Base-by-base conservation (phyloP, 768 basidiomycete species). In the Tephrocybe rancida region DNA sequence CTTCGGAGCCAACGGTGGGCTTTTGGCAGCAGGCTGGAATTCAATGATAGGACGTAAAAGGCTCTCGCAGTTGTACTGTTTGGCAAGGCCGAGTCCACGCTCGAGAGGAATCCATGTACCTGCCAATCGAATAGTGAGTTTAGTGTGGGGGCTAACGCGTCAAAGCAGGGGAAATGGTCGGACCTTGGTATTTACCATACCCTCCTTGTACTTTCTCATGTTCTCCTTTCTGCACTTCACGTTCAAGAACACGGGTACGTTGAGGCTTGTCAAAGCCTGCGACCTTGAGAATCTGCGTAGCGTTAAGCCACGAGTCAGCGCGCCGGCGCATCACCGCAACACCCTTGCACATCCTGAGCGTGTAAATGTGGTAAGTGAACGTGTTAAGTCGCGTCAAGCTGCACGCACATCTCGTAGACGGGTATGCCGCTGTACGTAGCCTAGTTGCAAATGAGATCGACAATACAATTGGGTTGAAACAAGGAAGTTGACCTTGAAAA, bases 181-280 rank as follows among this genome's bases (percentile, higher is more conserved):
- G 46, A 95, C 97, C 97, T 80, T 99, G 97, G 68, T 98, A 98
- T 73, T 99, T 99, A 61, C 97, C 97, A 70, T 98, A 99, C 2
- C 97, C 97, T 21, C 97, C 97, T 70, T 99, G 97, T 0, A 99
- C 95, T 69, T 99, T 99, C 73, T 98, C 96, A 70, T 99, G 97
- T 62, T 94, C 92, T 24, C 95, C 97, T 68, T 98, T 98, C 69
- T 99, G 97, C 6, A 99, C 88, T 73, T 99, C 97, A 60, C 97
- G 85, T 71, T 99, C 97, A 39, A 99, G 81, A 14, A 99, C 95
- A 50, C 97, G 87, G 54, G 97, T 99, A 44, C 97, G 80, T 68
- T 98, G 97, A 1, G 97, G 97, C 69, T 99, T 99, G 75, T 99
- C 97, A 63, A 98, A 98, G 9, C 96, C 97, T 25, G 95, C 97